Base-by-base conservation (phyloP, 768 basidiomycete species). In the Lentinula sp. region DNA sequence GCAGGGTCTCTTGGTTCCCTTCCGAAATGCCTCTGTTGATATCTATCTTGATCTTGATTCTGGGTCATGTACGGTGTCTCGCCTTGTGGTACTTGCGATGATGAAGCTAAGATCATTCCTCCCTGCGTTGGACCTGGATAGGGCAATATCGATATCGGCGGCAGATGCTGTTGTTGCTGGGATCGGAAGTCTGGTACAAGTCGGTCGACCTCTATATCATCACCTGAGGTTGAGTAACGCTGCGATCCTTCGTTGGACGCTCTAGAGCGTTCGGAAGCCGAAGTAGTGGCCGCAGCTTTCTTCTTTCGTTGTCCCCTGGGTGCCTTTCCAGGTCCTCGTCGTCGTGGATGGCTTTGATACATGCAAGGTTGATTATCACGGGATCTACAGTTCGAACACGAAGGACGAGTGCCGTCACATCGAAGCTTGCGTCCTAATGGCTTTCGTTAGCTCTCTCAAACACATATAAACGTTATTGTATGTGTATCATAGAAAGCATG, bases 261-360 rank as follows among this genome's bases (percentile, higher is more conserved):
- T 45, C 64, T 66, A 54, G 64, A 62, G 37, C 32, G 55, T 48
- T 60, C 51, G 15, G 37, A 62, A 39, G 28, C 50, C 28, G 62
- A 59, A 5, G 34, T 43, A 32, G 23, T 48, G 49, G 42, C 37
- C 35, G 34, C 55, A 31, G 64, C 64, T 68, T 76, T 81, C 74
- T 78, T 82, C 60, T 73, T 66, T 64, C 78, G 80, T 40, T 76
- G 74, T 11, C 86, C 85, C 68, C 85, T 86, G 34, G 84, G 83
- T 46, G 86, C 85, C 73, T 87, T 90, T 31, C 89, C 89, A 60
- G 89, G 88, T 1, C 90, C 90, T 52, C 90, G 82, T 37, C 89
- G 82, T 68, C 81, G 71, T 9, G 75, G 74, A 21, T 68, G 50
- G 13, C 59, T 45, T 28, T 61, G 61, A 55, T 67, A 67, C 23